Base-by-base conservation (phyloP, 1,284 basidiomycete species). In the Moniliophthora roreri region DNA sequence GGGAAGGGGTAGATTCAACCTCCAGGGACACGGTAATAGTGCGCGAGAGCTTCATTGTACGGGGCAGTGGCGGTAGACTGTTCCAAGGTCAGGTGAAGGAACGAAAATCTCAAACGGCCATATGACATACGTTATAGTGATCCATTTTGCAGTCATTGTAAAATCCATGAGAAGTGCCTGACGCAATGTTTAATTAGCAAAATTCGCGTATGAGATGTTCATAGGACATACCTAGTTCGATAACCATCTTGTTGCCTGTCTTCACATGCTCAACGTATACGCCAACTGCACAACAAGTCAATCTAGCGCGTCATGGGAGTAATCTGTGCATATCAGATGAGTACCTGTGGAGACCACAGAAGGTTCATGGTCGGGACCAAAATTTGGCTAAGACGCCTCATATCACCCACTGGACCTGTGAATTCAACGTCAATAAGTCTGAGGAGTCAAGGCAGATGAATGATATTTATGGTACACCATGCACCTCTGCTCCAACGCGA, bases 61-160 rank as follows among this genome's bases (percentile, higher is more conserved):
- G 93, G 93, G 49, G 93, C 93, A 9, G 94, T 95, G 2, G 94
- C 93, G 23, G 92, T 92, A 65, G 95, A 93, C 87, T 84, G 58
- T 44, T 16, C 32, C 32, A 53, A 34, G 40, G 54, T 45, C 52
- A 45, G 9, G 51, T 26, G 40, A 41, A 7, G n/a, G 45, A 50
- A 48, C 39, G 40, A 47, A 51, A n/a, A n/a, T n/a, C 26, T 18
- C 11, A 53, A 20, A 46, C 16, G 48, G 64, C 26, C n/a, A 28
- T 41, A 46, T 44, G 41, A 47, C 71, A 52, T 60, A 89, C 91
- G 69, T 94, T 81, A 68, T 95, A 95, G 48, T 80, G 80, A 8
- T 92, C 93, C 49, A 77, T 71, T 70, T 91, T 90, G 76, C 91
- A 94, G 44, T 73, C 75, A 37, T 86, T 82, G 67, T 92, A 80